phyloP scores from a whole-genome alignment of 2,329 filamentous ascomycete genomes.

The Colletotrichum ledebouriae region DNA sequence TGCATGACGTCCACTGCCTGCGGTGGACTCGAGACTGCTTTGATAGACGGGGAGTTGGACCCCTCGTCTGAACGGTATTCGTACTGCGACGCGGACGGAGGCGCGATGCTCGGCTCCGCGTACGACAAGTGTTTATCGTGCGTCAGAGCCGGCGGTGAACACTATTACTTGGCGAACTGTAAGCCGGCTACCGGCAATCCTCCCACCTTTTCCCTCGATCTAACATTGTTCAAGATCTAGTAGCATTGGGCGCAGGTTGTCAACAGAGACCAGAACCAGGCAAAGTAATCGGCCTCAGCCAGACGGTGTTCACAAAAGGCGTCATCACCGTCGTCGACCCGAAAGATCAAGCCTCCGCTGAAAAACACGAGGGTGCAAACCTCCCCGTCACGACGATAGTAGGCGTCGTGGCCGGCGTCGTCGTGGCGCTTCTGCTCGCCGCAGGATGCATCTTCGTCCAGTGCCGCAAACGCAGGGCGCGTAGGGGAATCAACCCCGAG shows the following conservation, averaged over 20 bases:
- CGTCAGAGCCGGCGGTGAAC: constrained; percentile 57
- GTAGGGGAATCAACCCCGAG: constrained; percentile 43
- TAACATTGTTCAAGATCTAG: constrained; percentile 55
- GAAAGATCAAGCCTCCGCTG: constrained; percentile 25
- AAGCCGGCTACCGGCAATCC: constrained; percentile 41
- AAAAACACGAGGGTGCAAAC: constrained; percentile 39
- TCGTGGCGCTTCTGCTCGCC: constrained; percentile 54
- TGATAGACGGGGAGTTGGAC: constrained; percentile 57
- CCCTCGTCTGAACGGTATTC: constrained; percentile 53
- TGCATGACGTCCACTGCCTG: constrained; percentile 67
- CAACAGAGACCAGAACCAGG: constrained; percentile 58
- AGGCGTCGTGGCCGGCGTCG: constrained; percentile 58
- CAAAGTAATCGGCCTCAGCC: constrained; percentile 56
- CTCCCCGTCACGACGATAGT: constrained; percentile 58
- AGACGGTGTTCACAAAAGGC: constrained; percentile 58
- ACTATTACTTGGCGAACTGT: constrained; percentile 65
- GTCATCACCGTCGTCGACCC: constrained; percentile 53
- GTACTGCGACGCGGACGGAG: constrained; percentile 61
- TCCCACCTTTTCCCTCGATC: background rate
- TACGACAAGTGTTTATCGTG: constrained; percentile 61
- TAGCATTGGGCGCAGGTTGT: constrained; percentile 66
- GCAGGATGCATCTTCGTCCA: constrained; percentile 60
- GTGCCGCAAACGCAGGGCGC: constrained; percentile 59
- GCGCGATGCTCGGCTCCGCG: constrained; percentile 50
- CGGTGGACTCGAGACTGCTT: constrained; percentile 56